Percentiles rank a stretch among this genome's conserved stretches.
Evolutionary conservation across 148 eudicot genomes (phyloP).

Genomic region (Chenopodium album): DNA sequence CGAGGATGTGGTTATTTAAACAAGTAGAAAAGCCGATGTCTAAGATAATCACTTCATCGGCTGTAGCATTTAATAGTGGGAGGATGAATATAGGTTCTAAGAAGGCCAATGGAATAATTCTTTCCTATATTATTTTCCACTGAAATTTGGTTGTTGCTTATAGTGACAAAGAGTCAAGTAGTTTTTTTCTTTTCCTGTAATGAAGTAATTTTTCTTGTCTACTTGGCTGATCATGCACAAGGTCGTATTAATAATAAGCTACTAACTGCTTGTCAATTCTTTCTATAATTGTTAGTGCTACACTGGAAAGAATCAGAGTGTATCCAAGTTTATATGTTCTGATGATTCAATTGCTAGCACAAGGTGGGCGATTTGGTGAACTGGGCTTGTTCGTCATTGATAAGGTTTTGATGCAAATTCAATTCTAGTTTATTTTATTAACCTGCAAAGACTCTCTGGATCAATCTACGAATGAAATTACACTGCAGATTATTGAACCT

Average conservation of each 20-base stretch:
- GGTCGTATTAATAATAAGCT: too few relatives aligned
- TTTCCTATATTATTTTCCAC: not conserved
- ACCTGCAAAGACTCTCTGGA: not conserved
- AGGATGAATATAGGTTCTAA: too few relatives aligned
- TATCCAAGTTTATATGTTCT: conserved; percentile 66
- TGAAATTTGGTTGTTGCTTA: not conserved
- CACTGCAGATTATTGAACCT: conserved; percentile 81
- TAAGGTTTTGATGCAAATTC: conserved; percentile 50
- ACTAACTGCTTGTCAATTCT: not conserved
- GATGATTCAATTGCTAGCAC: conserved; percentile 64
- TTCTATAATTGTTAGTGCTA: conserved; percentile 49
- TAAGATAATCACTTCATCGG: too few relatives aligned
- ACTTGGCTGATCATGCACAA: too few relatives aligned
- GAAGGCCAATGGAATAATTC: too few relatives aligned
- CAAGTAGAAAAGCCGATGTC: too few relatives aligned
- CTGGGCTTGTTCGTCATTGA: conserved; percentile 73
- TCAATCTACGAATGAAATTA: not conserved
- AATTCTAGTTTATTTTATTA: conserved; percentile 1
- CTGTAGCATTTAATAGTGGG: too few relatives aligned
- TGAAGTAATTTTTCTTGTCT: not conserved
- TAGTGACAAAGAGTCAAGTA: not conserved
- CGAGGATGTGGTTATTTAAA: too few relatives aligned
- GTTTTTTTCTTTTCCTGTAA: not conserved
- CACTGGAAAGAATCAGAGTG: conserved; percentile 66
- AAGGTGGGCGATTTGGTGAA: conserved; percentile 72